Evolutionary conservation across 805 yeast species (phyloP), one percentile per base, ranked within the genome.

Genomic region (Sporopachydermia lactativora): DNA sequence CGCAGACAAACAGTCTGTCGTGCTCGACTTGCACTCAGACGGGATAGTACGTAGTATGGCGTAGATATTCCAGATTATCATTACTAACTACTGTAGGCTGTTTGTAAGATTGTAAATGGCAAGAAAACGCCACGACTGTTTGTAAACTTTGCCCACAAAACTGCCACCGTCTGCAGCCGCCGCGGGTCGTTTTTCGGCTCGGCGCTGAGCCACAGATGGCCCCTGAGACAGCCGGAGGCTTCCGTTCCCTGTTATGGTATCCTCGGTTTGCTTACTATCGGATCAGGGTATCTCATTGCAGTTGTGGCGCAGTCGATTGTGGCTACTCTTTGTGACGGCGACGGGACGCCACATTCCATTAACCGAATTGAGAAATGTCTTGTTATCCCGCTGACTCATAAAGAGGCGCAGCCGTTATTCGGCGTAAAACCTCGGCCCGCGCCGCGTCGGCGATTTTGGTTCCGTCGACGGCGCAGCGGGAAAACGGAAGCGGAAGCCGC

Each of bases 251-350:
- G 31, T 24, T 24, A 8, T n/a, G 31, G 31, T n/a, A 24, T 24
- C n/a, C 31, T 24, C 31, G 31, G 31, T 8, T 24, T 8, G 13
- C n/a, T 24, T 8, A 24, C 31, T 24, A n/a, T 53, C 4, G 58
- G 55, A 1, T 55, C 58, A 2, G 56, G 56, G 3, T 53, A 47
- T 37, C 42, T 53, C 11, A 35, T 51, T 0, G 34, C 45, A 11
- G 44, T 52, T 13, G 41, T 45, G 2, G 36, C 48, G 3, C 47
- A 47, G 31, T 39, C 42, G 13, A 36, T 41, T 1, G 52, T 44
- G 31, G 31, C 31, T 24, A 24, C 31, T 2, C 52, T 52, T 19
- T 18, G 38, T 13, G 36, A 43, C 17, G 39, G 44, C 3, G 42
- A 42, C 1, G 44, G 46, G 3, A 42, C 8, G 8, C 31, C 31